A percentile compares a stretch with the other conserved stretches of the same genome.
Evolutionary conservation across 257 asterid genomes (phyloP).

Genomic region (Solanum pinnatisectum): DNA sequence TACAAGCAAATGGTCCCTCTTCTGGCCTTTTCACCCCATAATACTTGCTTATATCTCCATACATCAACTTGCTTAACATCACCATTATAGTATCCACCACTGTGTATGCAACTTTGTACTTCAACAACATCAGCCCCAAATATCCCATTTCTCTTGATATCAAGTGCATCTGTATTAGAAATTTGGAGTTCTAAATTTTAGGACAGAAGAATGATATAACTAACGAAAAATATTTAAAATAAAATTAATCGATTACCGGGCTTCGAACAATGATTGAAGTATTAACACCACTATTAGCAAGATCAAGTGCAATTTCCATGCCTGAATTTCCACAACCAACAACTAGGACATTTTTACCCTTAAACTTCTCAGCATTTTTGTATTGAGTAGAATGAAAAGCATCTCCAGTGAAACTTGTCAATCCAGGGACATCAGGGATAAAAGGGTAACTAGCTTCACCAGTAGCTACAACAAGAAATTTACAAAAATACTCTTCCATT

Average conservation of each 20-base stretch:
- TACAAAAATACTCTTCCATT: constrained; percentile 31
- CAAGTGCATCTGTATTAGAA: constrained; percentile 39
- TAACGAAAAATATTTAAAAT: too few species aligned
- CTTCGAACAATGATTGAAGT: constrained; percentile 68
- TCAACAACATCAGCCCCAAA: constrained; percentile 14
- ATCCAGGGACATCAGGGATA: constrained; percentile 42
- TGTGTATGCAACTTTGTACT: constrained; percentile 2
- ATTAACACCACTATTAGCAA: constrained; percentile 42
- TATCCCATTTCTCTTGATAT: constrained; percentile 31
- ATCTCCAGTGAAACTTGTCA: constrained; percentile 42
- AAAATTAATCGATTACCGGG: constrained; percentile 31
- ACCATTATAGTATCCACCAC: constrained; percentile 28
- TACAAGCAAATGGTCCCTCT: constrained; percentile 49
- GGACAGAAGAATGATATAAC: too few species aligned
- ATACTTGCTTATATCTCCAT: constrained; percentile 42
- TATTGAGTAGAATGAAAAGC: constrained; percentile 51
- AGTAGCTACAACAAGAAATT: constrained; percentile 65
- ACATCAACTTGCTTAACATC: constrained; percentile 31
- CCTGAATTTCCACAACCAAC: constrained; percentile 93
- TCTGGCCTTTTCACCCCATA: constrained; percentile 57
- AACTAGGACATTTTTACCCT: constrained; percentile 40
- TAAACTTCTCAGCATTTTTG: constrained; percentile 34
- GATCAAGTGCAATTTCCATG: constrained; percentile 77
- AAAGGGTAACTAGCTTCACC: constrained; percentile 52
- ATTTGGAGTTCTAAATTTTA: too few species aligned